Conservation (phyloP, 305 asterid species). For the Salvia sclarea region DNA sequence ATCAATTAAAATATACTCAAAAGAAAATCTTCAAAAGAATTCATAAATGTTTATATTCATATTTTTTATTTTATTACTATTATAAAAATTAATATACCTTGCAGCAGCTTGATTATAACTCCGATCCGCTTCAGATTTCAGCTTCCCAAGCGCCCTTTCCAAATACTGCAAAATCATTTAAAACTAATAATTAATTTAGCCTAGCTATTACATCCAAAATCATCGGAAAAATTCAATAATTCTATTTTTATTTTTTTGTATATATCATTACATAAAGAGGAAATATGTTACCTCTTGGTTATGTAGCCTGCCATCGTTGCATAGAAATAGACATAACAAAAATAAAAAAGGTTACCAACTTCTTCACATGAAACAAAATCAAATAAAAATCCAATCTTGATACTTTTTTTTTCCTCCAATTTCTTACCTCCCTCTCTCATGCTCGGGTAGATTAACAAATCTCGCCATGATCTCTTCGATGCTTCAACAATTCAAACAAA, state of each 20-base stretch:
- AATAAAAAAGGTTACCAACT: background rate
- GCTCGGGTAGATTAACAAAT: constrained; percentile 78
- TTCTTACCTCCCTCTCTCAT: constrained; percentile 78
- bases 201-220: background rate
- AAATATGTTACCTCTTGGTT: constrained; percentile 72
- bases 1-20: background rate
- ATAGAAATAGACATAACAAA: background rate
- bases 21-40: too few species aligned
- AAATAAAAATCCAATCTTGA: background rate
- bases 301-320: constrained; percentile 63
- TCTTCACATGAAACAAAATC: background rate
- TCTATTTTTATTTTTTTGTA: too few species aligned
- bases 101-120: constrained; percentile 37
- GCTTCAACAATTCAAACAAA: constrained; percentile 38
- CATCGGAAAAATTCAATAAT: too few species aligned
- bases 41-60: background rate
- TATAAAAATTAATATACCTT: too few species aligned
- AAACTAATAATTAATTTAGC: background rate
- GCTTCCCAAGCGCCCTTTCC: constrained; percentile 72
- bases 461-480: constrained; percentile 72
- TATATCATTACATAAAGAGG: background rate
- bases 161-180: constrained; percentile 51
- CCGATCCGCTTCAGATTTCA: constrained; percentile 65
- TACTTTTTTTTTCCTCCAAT: background rate
- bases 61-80: background rate